Conservation (phyloP, 345 rosid species). For the Boechera stricta region DNA sequence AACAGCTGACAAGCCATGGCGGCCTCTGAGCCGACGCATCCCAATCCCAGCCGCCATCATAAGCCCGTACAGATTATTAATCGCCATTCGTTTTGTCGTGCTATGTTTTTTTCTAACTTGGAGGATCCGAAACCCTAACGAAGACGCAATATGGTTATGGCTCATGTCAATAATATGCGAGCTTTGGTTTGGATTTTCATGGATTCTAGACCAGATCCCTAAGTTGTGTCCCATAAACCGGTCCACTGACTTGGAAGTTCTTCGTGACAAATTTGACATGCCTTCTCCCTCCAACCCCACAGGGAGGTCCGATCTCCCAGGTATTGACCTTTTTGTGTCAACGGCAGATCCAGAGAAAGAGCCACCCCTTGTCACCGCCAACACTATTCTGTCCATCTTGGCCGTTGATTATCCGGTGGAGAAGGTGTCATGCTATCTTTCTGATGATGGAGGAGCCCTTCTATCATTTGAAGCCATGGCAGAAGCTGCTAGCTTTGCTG, state of each 20-base stretch:
- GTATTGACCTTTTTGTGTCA: slow-evolving; percentile 84
- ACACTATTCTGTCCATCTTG: slow-evolving; percentile 85
- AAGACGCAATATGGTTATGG: slow-evolving; percentile 93
- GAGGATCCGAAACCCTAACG: slow-evolving; percentile 78
- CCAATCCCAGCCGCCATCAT: slow-evolving; percentile 64
- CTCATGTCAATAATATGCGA: slow-evolving; percentile 80
- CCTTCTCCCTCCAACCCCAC: slow-evolving; percentile 91
- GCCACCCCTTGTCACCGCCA: slow-evolving; percentile 87
- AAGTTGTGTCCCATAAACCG: slow-evolving; percentile 83
- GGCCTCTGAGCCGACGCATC: slow-evolving; percentile 71
- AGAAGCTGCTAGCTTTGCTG: slow-evolving; percentile 95
- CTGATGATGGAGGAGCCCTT: slow-evolving; percentile 97
- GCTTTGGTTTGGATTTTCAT: slow-evolving; percentile 92
- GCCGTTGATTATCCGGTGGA: slow-evolving; percentile 93
- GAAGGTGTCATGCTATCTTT: slow-evolving; percentile 77
- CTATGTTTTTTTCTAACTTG: slow-evolving; percentile 78
- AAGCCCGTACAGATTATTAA: slow-evolving; percentile 85
- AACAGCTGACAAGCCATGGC: slow-evolving; percentile 85
- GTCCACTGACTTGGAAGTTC: slow-evolving; percentile 79
- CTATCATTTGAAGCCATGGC: slow-evolving; percentile 98
- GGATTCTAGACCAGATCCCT: slow-evolving; percentile 93
- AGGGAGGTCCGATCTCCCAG: slow-evolving; percentile 93
- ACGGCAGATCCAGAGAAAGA: slow-evolving; percentile 98
- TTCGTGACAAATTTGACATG: slow-evolving; percentile 85
- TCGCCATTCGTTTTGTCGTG: slow-evolving; percentile 63